phyloP scores from a whole-genome alignment of 441 rosid genomes.

The Sinapis alba region DNA sequence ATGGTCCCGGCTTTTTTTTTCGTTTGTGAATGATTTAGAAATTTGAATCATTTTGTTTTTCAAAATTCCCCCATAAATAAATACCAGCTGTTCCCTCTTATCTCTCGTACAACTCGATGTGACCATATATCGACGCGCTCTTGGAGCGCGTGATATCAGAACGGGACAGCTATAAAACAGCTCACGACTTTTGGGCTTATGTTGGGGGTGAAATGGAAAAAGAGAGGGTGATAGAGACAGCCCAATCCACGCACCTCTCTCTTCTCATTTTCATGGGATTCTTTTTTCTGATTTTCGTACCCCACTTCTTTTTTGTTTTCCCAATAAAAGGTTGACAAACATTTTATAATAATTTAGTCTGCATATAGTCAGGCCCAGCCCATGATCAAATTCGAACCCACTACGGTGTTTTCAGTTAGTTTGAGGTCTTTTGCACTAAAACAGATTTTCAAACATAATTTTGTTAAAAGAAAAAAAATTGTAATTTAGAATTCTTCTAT shows the following conservation, averaged over 20 bases:
- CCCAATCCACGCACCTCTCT: constrained; percentile 15
- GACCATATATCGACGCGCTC: constrained; percentile 2
- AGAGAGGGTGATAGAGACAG: constrained; percentile 21
- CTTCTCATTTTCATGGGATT: constrained; percentile 12
- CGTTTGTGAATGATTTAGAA: constrained; percentile 5
- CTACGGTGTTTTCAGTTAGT: not conserved
- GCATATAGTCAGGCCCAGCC: too few species aligned
- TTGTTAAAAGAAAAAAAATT: too few species aligned
- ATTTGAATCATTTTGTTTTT: not conserved
- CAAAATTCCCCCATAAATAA: not conserved
- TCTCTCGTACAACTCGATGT: not conserved
- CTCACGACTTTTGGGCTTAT: constrained; percentile 31
- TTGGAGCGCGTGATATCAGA: constrained; percentile 13
- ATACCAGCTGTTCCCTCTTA: constrained; percentile 9
- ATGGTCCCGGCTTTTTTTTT: not conserved
- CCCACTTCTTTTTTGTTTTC: not conserved
- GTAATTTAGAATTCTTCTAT: too few species aligned
- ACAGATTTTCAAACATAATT: not conserved
- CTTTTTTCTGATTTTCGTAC: not conserved
- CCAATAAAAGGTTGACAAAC: not conserved
- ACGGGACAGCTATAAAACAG: constrained; percentile 30
- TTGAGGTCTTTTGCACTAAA: not conserved
- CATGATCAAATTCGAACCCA: not conserved
- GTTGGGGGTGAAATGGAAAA: not conserved
- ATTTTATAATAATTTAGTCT: too few species aligned